Base-by-base conservation (phyloP, 208 protist species). In the Acanthamoeba healyi region DNA sequence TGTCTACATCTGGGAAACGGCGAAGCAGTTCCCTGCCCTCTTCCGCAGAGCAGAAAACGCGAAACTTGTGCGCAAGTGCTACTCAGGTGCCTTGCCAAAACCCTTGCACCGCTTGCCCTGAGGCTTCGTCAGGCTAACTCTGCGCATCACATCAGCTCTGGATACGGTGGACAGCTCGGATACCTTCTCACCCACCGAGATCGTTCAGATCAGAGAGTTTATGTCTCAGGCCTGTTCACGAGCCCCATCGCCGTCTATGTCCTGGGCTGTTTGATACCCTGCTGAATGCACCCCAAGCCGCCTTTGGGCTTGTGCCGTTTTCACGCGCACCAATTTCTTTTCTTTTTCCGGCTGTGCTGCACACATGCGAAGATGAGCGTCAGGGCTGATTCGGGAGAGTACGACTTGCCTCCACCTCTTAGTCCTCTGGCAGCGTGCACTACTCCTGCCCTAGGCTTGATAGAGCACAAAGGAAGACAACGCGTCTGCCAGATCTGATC, bases 281-380 rank as follows among this genome's bases (percentile, higher is more conserved):
- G n/a, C n/a, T n/a, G 22, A 24, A 6, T 22, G 1, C 0, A 58
- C 54, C 12, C 12, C 44, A 49, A 49, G 44, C 46, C 46, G 46
- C 49, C 4, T 19, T 1, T 54, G 22, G 49, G 49, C n/a, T n/a
- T n/a, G n/a, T n/a, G n/a, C 44, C 9, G 44, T 49, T 49, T 49
- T 49, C 9, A 12, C 44, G 54, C 19, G 44, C 54, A 24, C 12
- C 12, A 67, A 67, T 26, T 67, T 34, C 4, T 17, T 34, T 67
- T 34, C n/a, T 34, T 67, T 38, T 67, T 67, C 61, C 0, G 2
- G 6, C 9, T 14, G 19, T 14, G 56, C n/a, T 0, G 61, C 61
- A 61, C 5, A 54, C 49, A 19, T 54, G 49, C 65, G 40, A 79
- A 12, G 44, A 86, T 86, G 77, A 86, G 77, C 77, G 77, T 86